Evolutionary conservation across 441 rosid genomes (phyloP).

Genomic region (Kokia cookei): DNA sequence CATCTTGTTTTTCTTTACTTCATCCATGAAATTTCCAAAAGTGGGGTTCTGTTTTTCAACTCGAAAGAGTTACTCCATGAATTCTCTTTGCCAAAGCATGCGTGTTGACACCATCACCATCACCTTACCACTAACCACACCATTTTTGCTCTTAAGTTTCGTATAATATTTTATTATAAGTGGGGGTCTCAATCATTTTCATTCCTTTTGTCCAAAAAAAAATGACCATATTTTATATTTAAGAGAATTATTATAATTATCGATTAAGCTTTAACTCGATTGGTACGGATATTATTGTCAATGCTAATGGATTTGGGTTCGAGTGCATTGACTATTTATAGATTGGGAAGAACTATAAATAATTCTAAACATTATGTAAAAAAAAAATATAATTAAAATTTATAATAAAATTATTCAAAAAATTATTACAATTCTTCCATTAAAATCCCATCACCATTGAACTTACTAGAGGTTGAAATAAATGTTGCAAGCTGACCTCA

Average conservation of each 20-base stretch:
- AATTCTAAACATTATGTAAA: accelerated
- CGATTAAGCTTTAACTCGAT: too few relatives aligned
- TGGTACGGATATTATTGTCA: too few relatives aligned
- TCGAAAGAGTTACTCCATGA: not conserved
- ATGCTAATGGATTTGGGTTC: accelerated
- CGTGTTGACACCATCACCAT: conserved; percentile 17
- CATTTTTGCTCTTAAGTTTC: not conserved
- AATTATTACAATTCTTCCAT: conserved; percentile 1
- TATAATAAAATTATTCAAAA: too few relatives aligned
- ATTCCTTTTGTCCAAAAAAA: not conserved
- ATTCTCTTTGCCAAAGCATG: conserved; percentile 2
- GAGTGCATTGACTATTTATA: too few relatives aligned
- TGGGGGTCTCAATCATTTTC: conserved; percentile 10
- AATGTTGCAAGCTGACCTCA: not conserved
- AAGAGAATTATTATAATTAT: too few relatives aligned
- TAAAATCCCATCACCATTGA: not conserved
- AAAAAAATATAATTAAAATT: too few relatives aligned
- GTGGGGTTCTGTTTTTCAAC: conserved; percentile 1
- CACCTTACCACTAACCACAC: not conserved
- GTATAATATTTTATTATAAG: not conserved
- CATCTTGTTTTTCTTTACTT: not conserved
- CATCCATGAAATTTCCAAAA: conserved; percentile 9
- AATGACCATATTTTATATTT: not conserved
- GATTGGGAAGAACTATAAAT: too few relatives aligned
- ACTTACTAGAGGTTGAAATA: not conserved